These are phyloP conservation scores for Phialophora tarda DNA, from an alignment of 2,329 filamentous ascomycete species.

Conservation along the genomic window DNA sequence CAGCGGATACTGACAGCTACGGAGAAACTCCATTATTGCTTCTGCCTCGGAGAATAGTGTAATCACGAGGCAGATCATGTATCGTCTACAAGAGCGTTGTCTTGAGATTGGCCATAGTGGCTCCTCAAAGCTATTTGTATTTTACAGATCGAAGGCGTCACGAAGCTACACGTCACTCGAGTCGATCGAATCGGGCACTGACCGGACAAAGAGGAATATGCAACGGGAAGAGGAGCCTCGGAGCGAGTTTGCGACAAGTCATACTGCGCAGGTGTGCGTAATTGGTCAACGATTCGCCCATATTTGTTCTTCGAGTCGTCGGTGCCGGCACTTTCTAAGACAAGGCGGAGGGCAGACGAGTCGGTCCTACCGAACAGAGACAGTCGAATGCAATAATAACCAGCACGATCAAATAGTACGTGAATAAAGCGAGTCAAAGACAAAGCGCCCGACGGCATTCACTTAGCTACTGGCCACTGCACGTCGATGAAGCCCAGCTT, in stretches of 20 bases:
- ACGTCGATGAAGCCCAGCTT: slow-evolving; percentile 16
- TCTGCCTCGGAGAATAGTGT: neutral
- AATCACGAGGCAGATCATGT: neutral
- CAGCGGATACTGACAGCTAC: neutral
- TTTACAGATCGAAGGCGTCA: neutral
- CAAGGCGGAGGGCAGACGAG: neutral
- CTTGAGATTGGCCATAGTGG: neutral
- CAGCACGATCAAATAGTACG: neutral
- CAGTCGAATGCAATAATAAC: slow-evolving; percentile 7
- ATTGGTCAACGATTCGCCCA: slow-evolving; percentile 1
- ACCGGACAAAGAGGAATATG: slow-evolving; percentile 3
- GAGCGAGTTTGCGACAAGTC: slow-evolving; percentile 7
- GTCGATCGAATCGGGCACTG: slow-evolving; percentile 1
- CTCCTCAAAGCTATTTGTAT: neutral
- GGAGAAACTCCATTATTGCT: neutral
- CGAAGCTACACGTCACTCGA: neutral
- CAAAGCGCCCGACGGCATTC: slow-evolving; percentile 11
- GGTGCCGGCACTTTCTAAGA: slow-evolving; percentile 1
- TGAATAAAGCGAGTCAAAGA: slow-evolving; percentile 8
- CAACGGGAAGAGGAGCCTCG: slow-evolving; percentile 6
- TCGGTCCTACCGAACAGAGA: slow-evolving; percentile 1
- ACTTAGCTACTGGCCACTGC: slow-evolving; percentile 4
- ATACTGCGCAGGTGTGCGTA: neutral
- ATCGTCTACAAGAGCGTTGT: neutral
- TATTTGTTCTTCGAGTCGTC: neutral